Percentiles rank a stretch among this genome's conserved stretches.
These are phyloP conservation scores for Schizosaccharomyces lindneri DNA, from an alignment of 805 yeast species.

Conservation along the genomic window DNA sequence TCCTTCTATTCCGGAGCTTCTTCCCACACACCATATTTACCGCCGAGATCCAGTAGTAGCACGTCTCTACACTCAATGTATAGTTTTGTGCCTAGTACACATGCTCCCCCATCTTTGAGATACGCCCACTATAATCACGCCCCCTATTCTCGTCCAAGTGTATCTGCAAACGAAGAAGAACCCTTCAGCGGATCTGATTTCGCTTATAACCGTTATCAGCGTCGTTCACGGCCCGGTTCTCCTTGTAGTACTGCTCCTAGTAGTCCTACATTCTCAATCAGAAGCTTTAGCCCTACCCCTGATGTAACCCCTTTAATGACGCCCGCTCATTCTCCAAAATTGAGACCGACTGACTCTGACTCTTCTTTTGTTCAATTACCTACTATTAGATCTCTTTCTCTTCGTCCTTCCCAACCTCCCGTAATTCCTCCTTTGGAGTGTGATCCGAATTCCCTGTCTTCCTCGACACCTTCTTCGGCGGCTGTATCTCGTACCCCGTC, in stretches of 20 bases:
- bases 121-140: background rate
- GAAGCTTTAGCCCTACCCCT: slow-evolving; percentile 15
- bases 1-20: background rate
- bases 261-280: slow-evolving; percentile 17
- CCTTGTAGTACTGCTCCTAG: slow-evolving; percentile 21
- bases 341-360: slow-evolving; percentile 16
- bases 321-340: slow-evolving; percentile 22
- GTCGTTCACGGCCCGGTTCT: slow-evolving; percentile 18
- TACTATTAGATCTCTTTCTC: slow-evolving; percentile 16
- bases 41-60: slow-evolving; percentile 4
- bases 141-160: background rate
- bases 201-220: slow-evolving; percentile 12
- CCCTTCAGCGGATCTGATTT: slow-evolving; percentile 8
- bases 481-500: background rate
- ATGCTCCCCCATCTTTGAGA: background rate
- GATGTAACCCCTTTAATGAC: slow-evolving; percentile 21
- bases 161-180: background rate
- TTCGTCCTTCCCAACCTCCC: slow-evolving; percentile 10
- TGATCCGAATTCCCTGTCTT: slow-evolving; percentile 2
- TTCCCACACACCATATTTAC: background rate
- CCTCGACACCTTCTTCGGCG: background rate
- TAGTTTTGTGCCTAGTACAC: slow-evolving; percentile 2
- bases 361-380: slow-evolving; percentile 16
- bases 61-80: slow-evolving; percentile 10
- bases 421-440: slow-evolving; percentile 8